Base-by-base conservation (phyloP, 768 basidiomycete genomes). In the Lactarius pseudohatsudake region DNA sequence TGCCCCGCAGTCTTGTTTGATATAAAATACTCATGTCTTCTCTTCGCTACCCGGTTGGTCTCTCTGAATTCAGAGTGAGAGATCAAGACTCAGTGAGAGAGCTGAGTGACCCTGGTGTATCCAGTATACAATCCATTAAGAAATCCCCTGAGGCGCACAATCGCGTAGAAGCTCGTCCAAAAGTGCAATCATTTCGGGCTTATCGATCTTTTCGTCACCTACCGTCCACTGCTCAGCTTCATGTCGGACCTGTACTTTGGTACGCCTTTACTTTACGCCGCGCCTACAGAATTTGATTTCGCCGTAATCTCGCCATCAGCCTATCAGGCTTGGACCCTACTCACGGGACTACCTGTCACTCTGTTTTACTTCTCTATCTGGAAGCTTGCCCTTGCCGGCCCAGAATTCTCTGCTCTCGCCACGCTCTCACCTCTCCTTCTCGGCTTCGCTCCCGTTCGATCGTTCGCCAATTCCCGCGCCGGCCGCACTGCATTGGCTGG, bases 291-390 rank as follows among this genome's bases (percentile, higher is more conserved):
- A 47, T 6, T 41, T 67, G 13, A 45, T 57, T 57, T 30, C 59
- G 36, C 32, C 57, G 57, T 34, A 18, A 55, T 62, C 66, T 16
- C 2, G 36, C 30, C 61, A 59, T 13, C 64, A 92, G 91, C 89
- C 4, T 92, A 87, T 72, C 79, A 90, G 20, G 92, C 89, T 75
- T 93, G 91, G 90, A 90, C 92, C 1, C 81, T 91, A 57, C 86
- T 91, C 74, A 95, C 94, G 1, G 82, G 86, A 3, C 84, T 94
- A 22, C 84, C 88, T 7, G 87, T 89, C 1, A 86, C 90, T 4
- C 80, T 96, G 4, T 96, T 96, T 79, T 96, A 95, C 77, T 96
- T 93, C 78, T 94, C 91, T 30, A 86, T 96, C 22, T 95, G 94
- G 94, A 84, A 92, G 73, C 86, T 95, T 20, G 92, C 90, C 32